Evolutionary conservation across 2,329 filamentous ascomycete genomes (phyloP).

Genomic region (Aspergillus sp.): DNA sequence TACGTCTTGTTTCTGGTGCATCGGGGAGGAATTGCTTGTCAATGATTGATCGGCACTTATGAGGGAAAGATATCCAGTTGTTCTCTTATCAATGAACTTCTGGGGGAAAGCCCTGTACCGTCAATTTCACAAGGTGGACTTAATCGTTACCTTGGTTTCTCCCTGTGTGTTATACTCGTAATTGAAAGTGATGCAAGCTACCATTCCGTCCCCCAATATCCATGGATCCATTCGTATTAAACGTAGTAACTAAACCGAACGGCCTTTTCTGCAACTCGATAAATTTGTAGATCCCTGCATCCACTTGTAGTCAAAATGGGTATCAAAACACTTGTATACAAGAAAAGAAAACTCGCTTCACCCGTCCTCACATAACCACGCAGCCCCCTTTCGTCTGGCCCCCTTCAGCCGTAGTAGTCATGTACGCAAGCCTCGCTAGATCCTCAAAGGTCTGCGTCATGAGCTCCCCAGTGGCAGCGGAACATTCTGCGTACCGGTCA

Average conservation of each 20-base stretch:
- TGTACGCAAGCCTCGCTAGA: constrained; percentile 58
- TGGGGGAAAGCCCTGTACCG: constrained; percentile 99
- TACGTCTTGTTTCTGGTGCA: constrained; percentile 30
- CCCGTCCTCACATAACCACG: constrained; percentile 35
- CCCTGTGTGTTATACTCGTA: constrained; percentile 42
- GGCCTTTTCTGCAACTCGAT: too few species aligned
- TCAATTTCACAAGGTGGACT: constrained; percentile 73
- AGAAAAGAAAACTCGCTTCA: neutral
- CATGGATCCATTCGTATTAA: neutral
- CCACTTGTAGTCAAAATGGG: constrained; percentile 3
- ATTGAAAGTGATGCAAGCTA: constrained; percentile 36
- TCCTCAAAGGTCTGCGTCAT: constrained; percentile 62
- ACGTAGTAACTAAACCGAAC: neutral
- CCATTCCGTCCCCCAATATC: constrained; percentile 16
- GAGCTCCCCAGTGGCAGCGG: constrained; percentile 60
- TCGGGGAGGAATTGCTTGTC: constrained; percentile 41
- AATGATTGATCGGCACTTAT: constrained; percentile 76
- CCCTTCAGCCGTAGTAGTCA: constrained; percentile 56
- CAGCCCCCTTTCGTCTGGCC: constrained; percentile 49
- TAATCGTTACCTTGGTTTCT: constrained; percentile 73
- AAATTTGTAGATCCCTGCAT: neutral
- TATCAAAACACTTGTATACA: constrained; percentile 7
- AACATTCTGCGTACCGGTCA: constrained; percentile 64
- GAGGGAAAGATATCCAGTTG: constrained; percentile 97
- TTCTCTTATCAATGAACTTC: constrained; percentile 42